phyloP scores from a whole-genome alignment of 2,329 filamentous ascomycete species.

The Beauveria pseudobassiana region DNA sequence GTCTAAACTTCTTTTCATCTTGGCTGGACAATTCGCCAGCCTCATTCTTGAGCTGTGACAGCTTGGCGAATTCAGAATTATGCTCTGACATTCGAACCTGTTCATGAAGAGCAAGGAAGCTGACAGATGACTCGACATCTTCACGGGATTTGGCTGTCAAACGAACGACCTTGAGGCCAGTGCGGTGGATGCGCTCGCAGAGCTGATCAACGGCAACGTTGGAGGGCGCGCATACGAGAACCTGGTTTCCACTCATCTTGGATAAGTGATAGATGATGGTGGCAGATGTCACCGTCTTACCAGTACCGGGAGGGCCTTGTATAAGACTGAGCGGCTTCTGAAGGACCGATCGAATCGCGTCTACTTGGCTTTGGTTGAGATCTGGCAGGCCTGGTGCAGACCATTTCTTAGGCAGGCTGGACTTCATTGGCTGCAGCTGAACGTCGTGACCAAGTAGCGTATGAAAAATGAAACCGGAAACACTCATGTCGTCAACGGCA shows the following conservation, averaged over 20 bases:
- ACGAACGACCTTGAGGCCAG: constrained; percentile 91
- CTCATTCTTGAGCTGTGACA: constrained; percentile 87
- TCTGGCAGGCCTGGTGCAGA: constrained; percentile 90
- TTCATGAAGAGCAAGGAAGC: constrained; percentile 90
- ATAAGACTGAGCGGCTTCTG: constrained; percentile 93
- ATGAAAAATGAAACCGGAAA: constrained; percentile 98
- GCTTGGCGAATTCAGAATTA: constrained; percentile 86
- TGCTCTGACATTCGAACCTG: constrained; percentile 97
- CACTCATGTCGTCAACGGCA: constrained; percentile 94
- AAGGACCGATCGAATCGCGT: constrained; percentile 89
- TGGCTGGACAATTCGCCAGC: constrained; percentile 86
- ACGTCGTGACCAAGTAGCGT: constrained; percentile 93
- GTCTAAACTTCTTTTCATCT: constrained; percentile 98
- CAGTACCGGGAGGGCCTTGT: constrained; percentile 92
- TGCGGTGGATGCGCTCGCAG: constrained; percentile 91
- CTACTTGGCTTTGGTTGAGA: constrained; percentile 91
- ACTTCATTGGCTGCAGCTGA: constrained; percentile 90
- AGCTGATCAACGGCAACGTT: constrained; percentile 98
- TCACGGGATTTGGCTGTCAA: constrained; percentile 98
- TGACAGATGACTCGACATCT: constrained; percentile 97
- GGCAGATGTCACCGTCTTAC: constrained; percentile 96
- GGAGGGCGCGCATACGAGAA: constrained; percentile 92
- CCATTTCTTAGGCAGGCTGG: constrained; percentile 91
- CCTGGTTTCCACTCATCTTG: constrained; percentile 90
- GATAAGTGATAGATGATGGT: constrained; percentile 98